Evolutionary conservation across 2,329 filamentous ascomycete species (phyloP).

Genomic region (Malbranchea zuffiana): DNA sequence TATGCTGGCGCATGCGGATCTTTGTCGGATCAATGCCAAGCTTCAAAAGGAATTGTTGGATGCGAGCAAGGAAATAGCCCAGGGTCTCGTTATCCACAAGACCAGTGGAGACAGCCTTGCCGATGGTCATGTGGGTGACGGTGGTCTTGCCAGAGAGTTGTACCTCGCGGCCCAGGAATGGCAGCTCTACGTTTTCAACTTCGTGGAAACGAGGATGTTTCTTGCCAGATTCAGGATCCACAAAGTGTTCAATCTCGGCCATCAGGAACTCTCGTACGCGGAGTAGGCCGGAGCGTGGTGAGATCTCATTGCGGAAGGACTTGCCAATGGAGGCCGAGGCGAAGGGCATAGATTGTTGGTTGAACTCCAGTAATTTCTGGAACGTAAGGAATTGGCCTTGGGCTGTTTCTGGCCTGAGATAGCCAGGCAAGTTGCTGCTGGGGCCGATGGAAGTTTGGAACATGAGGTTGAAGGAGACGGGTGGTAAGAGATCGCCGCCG

Average conservation of each 20-base stretch:
- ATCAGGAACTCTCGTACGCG: conserved; percentile 96
- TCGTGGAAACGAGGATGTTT: conserved; percentile 82
- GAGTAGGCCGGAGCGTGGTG: conserved; percentile 77
- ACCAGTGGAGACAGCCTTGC: conserved; percentile 69
- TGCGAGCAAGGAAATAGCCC: conserved; percentile 91
- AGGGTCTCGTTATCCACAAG: conserved; percentile 95
- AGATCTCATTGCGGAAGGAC: conserved; percentile 97
- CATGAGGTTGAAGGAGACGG: conserved; percentile 96
- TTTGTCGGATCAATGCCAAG: conserved; percentile 81
- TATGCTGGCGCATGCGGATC: conserved; percentile 93
- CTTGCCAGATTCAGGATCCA: conserved; percentile 89
- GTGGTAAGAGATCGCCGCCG: conserved; percentile 62
- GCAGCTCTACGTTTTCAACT: conserved; percentile 71
- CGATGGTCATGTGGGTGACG: conserved; percentile 62
- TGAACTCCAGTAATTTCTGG: conserved; percentile 89
- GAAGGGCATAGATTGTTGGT: conserved; percentile 90
- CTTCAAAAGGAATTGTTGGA: conserved; percentile 78
- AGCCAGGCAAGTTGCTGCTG: conserved; percentile 74
- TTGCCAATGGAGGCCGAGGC: conserved; percentile 95
- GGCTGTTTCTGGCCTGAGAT: conserved; percentile 85
- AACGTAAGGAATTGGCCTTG: conserved; percentile 99
- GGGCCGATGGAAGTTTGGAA: conserved; percentile 93
- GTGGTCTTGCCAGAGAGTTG: conserved; percentile 79
- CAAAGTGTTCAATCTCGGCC: conserved; percentile 98
- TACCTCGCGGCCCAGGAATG: conserved; percentile 71